Base-by-base conservation (phyloP, 768 basidiomycete species). In the Roridomyces roridus region DNA sequence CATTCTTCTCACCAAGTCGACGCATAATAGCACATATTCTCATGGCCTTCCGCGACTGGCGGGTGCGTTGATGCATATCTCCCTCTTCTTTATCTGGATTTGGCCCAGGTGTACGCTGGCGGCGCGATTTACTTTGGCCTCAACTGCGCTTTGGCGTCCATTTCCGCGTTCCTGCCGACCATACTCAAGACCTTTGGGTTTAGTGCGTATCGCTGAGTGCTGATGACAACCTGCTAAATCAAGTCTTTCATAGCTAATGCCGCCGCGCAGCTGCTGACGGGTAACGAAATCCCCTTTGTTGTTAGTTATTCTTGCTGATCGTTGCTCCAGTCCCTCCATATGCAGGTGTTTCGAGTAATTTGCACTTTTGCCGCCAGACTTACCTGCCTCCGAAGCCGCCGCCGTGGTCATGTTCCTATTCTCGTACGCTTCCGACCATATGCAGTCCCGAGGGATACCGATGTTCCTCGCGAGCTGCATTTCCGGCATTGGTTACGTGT, bases 121-220 rank as follows among this genome's bases (percentile, higher is more conserved):
- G 91, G 91, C 1, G 79, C 87, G 26, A 85, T 91, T 56, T 92
- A 91, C 68, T 91, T 92, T 65, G 89, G 88, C 28, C 73, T 89
- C 43, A 91, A 91, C 63, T 83, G 82, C 46, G 87, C 89, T 21
- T 74, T 92, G 10, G 85, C 88, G n/a, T 89, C 90, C 8, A 88
- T 88, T 29, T 86, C 87, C 23, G 89, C 91, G 0, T 94, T 94
- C 74, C 72, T 94, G 51, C 92, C 92, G 2, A 92, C 91, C 3
- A 91, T 94, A 63, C 85, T 93, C 42, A 78, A 76, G 42, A 89
- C 86, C 0, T 85, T 92, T 53, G 89, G 88, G 31, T 85, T 80
- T 62, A 83, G 90, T 91, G 53, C 42, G 88, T 74, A 29, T 36
- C 4, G 41, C 15, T 36, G 6, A 15, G 36, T 44, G n/a, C 20